Evolutionary conservation across 179 eudicot genomes (phyloP).

Genomic region (Gypsophila paniculata): DNA sequence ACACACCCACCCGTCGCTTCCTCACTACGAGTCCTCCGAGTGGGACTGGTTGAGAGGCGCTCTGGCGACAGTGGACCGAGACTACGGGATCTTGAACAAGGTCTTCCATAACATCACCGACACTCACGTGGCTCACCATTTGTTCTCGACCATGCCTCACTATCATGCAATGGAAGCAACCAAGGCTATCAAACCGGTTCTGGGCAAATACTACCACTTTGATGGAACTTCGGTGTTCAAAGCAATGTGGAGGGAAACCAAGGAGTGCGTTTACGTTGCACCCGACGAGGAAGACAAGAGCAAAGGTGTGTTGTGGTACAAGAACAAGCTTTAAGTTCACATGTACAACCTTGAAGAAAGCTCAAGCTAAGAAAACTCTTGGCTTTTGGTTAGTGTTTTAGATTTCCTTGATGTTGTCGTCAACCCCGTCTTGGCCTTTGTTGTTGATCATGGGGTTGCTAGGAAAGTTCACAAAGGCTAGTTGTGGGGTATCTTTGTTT

Average conservation of each 20-base stretch:
- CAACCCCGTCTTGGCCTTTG: background rate
- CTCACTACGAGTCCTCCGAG: conserved; percentile 63
- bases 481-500: conserved; percentile 1
- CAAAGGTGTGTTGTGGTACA: conserved; percentile 41
- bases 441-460: conserved; percentile 9
- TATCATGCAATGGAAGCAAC: conserved; percentile 67
- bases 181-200: conserved; percentile 55
- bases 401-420: no score
- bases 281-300: conserved; percentile 37
- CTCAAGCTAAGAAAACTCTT: conserved; percentile 20
- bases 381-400: conserved; percentile 5
- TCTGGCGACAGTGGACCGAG: conserved; percentile 57
- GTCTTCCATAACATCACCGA: conserved; percentile 58
- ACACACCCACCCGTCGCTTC: conserved; percentile 70
- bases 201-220: conserved; percentile 52
- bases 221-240: conserved; percentile 45
- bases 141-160: conserved; percentile 64
- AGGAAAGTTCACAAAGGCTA: background rate
- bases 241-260: conserved; percentile 55
- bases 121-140: conserved; percentile 60
- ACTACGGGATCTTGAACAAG: conserved; percentile 52
- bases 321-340: conserved; percentile 37
- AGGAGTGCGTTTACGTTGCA: conserved; percentile 52
- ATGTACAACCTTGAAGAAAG: conserved; percentile 5
- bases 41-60: conserved; percentile 77